Evolutionary conservation across 2,329 filamentous ascomycete genomes (phyloP).

Genomic region (Aspergillus sp.): DNA sequence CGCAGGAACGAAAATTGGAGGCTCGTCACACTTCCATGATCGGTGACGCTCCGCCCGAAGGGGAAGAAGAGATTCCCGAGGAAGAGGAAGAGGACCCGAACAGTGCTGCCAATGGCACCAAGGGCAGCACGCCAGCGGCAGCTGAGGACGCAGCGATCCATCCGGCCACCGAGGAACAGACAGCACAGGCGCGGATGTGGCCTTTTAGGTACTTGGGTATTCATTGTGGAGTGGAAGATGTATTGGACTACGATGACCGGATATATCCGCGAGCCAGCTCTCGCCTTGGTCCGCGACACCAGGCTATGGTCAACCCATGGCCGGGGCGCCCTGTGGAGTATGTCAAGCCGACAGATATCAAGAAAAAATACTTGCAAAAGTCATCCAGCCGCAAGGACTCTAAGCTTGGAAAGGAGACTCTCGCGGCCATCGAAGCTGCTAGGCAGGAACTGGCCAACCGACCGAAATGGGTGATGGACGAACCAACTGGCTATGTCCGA

Average conservation of each 20-base stretch:
- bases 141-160: slow-evolving; percentile 49
- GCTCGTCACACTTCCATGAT: slow-evolving; percentile 76
- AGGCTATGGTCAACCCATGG: slow-evolving; percentile 81
- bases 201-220: slow-evolving; percentile 92
- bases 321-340: slow-evolving; percentile 81
- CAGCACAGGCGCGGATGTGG: slow-evolving; percentile 90
- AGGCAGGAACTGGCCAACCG: slow-evolving; percentile 71
- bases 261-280: slow-evolving; percentile 96
- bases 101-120: slow-evolving; percentile 49
- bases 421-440: slow-evolving; percentile 74
- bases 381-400: slow-evolving; percentile 63
- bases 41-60: slow-evolving; percentile 47
- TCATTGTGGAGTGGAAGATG: slow-evolving; percentile 92
- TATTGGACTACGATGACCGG: slow-evolving; percentile 90
- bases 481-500: slow-evolving; percentile 75
- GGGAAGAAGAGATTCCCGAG: slow-evolving; percentile 61
- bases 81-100: slow-evolving; percentile 66
- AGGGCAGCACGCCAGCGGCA: slow-evolving; percentile 57
- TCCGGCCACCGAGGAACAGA: slow-evolving; percentile 72
- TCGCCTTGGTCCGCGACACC: slow-evolving; percentile 81
- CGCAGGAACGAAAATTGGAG: slow-evolving; percentile 89
- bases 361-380: slow-evolving; percentile 63
- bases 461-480: slow-evolving; percentile 90
- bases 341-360: slow-evolving; percentile 79
- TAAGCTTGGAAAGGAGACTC: slow-evolving; percentile 71